Percentiles rank a stretch among this genome's conserved stretches.
Evolutionary conservation across 306 rosid genomes (phyloP).

Genomic region (Rosa lucieae): DNA sequence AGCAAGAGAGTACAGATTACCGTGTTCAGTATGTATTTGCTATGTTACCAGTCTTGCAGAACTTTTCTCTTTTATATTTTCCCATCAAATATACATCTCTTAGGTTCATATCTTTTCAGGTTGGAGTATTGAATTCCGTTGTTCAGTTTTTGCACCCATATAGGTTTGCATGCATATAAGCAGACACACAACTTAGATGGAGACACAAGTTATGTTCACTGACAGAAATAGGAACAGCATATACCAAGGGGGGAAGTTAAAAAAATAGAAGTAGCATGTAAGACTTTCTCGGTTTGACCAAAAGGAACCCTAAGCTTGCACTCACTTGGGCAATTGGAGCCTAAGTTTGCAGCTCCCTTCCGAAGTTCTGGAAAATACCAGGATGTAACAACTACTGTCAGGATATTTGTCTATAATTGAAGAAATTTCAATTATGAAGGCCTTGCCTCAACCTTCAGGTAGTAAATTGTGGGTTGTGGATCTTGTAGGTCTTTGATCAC

Average conservation of each 20-base stretch:
- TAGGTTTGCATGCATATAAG: neutral
- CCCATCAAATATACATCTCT: neutral
- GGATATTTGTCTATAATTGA: neutral
- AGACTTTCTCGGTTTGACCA: neutral
- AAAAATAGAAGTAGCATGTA: neutral
- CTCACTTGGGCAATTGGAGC: neutral
- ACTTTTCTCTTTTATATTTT: constrained; percentile 9
- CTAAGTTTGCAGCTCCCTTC: neutral
- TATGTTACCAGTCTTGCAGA: constrained; percentile 5
- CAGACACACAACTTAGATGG: neutral
- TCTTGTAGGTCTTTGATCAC: neutral
- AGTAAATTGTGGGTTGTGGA: neutral
- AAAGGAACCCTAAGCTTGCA: neutral
- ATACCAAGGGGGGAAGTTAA: neutral
- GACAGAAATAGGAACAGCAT: neutral
- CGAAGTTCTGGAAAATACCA: neutral
- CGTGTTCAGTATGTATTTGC: constrained; percentile 46
- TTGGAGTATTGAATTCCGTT: neutral
- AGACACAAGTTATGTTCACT: neutral
- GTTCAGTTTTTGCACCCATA: neutral
- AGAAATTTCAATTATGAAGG: neutral
- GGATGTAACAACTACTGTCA: neutral
- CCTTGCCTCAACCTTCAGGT: neutral
- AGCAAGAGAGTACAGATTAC: constrained; percentile 70
- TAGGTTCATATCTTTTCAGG: neutral